Conservation (phyloP, 352 stramenopile genomes). For the Thalassiosira livingstoniorum region DNA sequence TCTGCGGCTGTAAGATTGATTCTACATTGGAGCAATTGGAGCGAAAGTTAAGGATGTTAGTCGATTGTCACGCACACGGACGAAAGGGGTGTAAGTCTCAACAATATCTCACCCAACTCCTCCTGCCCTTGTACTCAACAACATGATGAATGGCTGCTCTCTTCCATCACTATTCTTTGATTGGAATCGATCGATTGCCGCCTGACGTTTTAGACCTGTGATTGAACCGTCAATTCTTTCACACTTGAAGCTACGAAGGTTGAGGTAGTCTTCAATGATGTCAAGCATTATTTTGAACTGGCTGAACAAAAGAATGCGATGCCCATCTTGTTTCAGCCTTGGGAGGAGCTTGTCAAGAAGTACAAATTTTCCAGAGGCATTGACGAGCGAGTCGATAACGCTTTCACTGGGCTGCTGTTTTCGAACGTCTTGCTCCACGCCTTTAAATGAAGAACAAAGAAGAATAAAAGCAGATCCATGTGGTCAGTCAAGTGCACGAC, state of each 20-base stretch:
- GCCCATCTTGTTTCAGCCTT: slow-evolving; percentile 93
- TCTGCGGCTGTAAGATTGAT: slow-evolving; percentile 96
- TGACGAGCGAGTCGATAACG: slow-evolving; percentile 88
- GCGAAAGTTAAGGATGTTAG: no score
- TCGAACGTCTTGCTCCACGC: slow-evolving; percentile 85
- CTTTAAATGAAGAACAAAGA: no score
- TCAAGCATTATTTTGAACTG: slow-evolving; percentile 99
- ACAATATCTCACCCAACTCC: no score
- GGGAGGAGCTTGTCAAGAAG: slow-evolving; percentile 99
- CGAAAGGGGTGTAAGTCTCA: no score
- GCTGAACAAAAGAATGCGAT: slow-evolving; percentile 98
- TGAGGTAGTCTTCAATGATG: slow-evolving; percentile 98
- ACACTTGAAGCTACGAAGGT: slow-evolving; percentile 91
- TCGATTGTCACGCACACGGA: no score
- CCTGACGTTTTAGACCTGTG: slow-evolving; percentile 95
- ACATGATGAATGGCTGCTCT: slow-evolving; percentile 95
- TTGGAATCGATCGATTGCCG: slow-evolving; percentile 96
- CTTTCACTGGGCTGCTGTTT: slow-evolving; percentile 81
- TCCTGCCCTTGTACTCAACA: slow-evolving; percentile 97
- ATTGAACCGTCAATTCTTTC: slow-evolving; percentile 99
- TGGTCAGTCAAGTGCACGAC: no score
- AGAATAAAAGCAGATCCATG: no score
- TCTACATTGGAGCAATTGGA: no score
- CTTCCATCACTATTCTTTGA: slow-evolving; percentile 89
- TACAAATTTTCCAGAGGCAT: slow-evolving; percentile 96